phyloP scores from a whole-genome alignment of 257 asterid genomes.

The Solanum rostratum region DNA sequence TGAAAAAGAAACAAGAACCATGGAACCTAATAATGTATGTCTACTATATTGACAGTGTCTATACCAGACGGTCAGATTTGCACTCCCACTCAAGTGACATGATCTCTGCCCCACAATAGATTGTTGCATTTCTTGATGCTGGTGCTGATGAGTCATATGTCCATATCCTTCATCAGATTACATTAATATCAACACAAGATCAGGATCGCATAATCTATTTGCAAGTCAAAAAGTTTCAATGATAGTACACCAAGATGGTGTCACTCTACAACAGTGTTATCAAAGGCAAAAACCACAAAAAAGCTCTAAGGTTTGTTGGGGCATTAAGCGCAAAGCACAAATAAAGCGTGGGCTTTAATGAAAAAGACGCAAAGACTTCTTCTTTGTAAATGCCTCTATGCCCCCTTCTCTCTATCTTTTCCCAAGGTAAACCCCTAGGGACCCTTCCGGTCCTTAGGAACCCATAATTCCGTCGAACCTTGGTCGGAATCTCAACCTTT shows the following conservation, averaged over 20 bases:
- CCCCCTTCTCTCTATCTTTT: too few species aligned
- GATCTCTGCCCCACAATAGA: constrained; percentile 95
- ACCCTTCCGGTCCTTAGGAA: too few species aligned
- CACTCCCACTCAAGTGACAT: constrained; percentile 98
- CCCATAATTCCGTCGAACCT: too few species aligned
- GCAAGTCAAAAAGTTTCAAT: neutral
- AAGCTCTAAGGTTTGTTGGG: too few species aligned
- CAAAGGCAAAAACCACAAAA: too few species aligned
- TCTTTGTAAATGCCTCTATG: too few species aligned
- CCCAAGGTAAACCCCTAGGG: too few species aligned
- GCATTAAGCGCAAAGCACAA: too few species aligned
- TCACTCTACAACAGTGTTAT: neutral
- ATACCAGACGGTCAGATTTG: constrained; percentile 93
- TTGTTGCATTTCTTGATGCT: constrained; percentile 90
- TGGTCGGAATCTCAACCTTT: too few species aligned
- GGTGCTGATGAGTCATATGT: constrained; percentile 73
- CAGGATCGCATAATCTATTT: neutral
- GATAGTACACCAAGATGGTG: neutral
- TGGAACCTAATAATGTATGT: neutral
- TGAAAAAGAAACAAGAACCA: constrained; percentile 4
- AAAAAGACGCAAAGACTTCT: too few species aligned
- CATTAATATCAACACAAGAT: neutral
- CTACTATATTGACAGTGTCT: constrained; percentile 15
- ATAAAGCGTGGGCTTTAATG: too few species aligned
- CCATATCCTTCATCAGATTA: constrained; percentile 69